Evolutionary conservation across 2,329 filamentous ascomycete genomes (phyloP), one percentile per base, ranked within the genome.

Genomic region (Clathrospora elynae): DNA sequence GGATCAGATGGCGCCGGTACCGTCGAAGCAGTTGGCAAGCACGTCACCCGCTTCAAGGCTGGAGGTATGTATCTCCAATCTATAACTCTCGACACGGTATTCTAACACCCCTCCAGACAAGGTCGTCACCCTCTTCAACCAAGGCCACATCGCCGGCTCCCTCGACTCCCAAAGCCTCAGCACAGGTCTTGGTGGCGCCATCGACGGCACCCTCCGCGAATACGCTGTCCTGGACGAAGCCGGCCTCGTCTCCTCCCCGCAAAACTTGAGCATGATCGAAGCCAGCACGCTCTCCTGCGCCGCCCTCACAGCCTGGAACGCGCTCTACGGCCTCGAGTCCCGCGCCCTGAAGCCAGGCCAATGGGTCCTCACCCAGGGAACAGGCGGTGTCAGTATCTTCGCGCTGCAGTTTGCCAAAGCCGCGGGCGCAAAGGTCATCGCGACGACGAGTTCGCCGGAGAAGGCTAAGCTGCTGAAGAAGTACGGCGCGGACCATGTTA

Each of bases 171-270:
- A 62, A 11, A 61, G 65, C 19, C 49, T 75, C 3, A 40, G 47
- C 1, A 82, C 82, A 1, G 85, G 85, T 2, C 78, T 90, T 1
- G 88, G 88, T 40, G 87, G 86, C 34, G 75, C 75, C 8, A 42
- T 86, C 1, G 81, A 90, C 57, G 88, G 88, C 44, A 80, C 79
- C 0, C 76, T 92, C 17, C 80, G 86, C 30, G 75, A 86, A 55
- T 83, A 86, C 53, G 86, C 74, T 46, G 79, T 82, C 8, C 90
- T 87, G 64, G 76, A 81, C 46, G 84, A 90, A 59, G 64, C 74
- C 14, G 87, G 86, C 2, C 75, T 92, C 4, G 85, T 90, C 11
- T 73, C 71, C 32, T 75, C 80, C 42, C 88, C 88, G 1, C 68
- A 79, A 37, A 77, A 77, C 46, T 64, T 80, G n/a, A 69, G 71